These are phyloP conservation scores for Xylaria sp. DNA, from an alignment of 2,329 filamentous ascomycete species.

Conservation along the genomic window DNA sequence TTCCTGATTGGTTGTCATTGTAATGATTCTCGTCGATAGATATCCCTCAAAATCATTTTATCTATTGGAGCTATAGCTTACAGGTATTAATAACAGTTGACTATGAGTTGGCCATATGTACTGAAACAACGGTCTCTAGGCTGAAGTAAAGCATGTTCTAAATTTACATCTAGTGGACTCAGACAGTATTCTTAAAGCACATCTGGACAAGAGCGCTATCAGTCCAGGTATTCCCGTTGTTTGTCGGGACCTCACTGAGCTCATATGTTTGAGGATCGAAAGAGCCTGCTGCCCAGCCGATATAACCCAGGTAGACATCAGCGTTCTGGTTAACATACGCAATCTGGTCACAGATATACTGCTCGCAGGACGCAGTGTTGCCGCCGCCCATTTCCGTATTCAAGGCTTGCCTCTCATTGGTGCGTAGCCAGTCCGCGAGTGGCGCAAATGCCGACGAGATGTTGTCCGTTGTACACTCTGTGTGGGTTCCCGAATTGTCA, in stretches of 20 bases:
- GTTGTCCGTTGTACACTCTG: constrained; percentile 53
- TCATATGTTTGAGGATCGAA: constrained; percentile 41
- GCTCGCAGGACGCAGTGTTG: constrained; percentile 50
- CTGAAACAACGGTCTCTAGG: too few relatives aligned
- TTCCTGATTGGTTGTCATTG: too few relatives aligned
- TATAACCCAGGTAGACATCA: constrained; percentile 46
- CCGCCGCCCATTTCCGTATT: constrained; percentile 54
- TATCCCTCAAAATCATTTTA: too few relatives aligned
- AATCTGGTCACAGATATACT: constrained; percentile 49
- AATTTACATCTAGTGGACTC: neutral
- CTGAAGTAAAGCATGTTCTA: too few relatives aligned
- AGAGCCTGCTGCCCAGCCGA: constrained; percentile 44
- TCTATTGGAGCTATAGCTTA: too few relatives aligned
- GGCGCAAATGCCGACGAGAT: constrained; percentile 49
- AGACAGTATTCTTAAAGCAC: constrained; percentile 39
- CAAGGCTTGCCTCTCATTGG: constrained; percentile 50
- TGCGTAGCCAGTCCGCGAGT: constrained; percentile 52
- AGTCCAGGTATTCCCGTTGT: constrained; percentile 38
- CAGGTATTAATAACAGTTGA: too few relatives aligned
- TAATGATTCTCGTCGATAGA: too few relatives aligned
- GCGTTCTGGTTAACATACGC: constrained; percentile 47
- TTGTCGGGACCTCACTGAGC: constrained; percentile 41
- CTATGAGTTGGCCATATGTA: too few relatives aligned
- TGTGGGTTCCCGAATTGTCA: constrained; percentile 47
- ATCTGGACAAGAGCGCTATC: constrained; percentile 38